Conservation (phyloP, 1,139 yeast genomes). For the Taphrina populina region DNA sequence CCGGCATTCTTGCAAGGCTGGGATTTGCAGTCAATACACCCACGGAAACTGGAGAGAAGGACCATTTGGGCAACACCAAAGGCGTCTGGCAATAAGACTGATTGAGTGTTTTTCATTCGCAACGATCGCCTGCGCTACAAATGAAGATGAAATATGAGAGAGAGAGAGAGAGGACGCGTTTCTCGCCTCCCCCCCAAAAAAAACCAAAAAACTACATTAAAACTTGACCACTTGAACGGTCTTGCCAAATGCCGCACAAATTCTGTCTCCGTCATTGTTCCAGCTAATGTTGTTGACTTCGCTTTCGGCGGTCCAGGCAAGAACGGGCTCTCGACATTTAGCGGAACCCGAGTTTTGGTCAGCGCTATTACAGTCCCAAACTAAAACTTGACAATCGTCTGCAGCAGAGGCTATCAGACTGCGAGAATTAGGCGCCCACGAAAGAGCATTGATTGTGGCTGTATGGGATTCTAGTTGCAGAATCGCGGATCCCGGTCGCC, state of each 20-base stretch:
- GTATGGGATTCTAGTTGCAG: conserved; percentile 67
- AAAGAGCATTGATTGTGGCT: conserved; percentile 65
- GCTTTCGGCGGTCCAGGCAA: conserved; percentile 51
- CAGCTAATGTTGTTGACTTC: conserved; percentile 79
- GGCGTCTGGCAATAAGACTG: no score
- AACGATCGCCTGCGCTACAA: no score
- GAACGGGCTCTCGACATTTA: conserved; percentile 24
- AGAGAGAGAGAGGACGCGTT: no score
- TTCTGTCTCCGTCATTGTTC: conserved; percentile 73
- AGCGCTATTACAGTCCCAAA: conserved; percentile 65
- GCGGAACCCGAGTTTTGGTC: conserved; percentile 26
- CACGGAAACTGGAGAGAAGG: conserved; percentile 27
- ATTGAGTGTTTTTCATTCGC: no score
- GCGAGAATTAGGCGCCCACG: conserved; percentile 77
- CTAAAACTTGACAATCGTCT: conserved; percentile 85
- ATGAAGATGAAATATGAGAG: no score
- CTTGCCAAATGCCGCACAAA: conserved; percentile 77
- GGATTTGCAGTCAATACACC: conserved; percentile 26
- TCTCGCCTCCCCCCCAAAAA: no score
- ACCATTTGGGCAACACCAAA: conserved; percentile 26
- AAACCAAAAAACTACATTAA: no score
- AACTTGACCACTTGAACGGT: conserved; percentile 71
- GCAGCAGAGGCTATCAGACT: conserved; percentile 71
- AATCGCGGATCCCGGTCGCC: conserved; percentile 84
- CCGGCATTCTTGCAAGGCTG: conserved; percentile 13